A percentile compares a stretch with the other conserved stretches of the same genome.
Conservation (phyloP, 441 rosid species). For the Arabidopsis hybrid region DNA sequence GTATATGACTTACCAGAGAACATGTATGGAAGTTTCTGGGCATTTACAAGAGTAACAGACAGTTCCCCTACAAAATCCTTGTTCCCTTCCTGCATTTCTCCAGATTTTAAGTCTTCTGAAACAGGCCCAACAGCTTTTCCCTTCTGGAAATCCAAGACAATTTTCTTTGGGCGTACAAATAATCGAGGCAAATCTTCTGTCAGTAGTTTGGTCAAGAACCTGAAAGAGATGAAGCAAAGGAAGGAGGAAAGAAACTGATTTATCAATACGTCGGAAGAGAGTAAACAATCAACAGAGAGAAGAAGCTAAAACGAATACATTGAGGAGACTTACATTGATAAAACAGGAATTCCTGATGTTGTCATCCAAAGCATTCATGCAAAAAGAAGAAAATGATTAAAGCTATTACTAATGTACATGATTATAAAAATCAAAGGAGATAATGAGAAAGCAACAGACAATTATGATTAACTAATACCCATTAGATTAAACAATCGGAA, state of each 20-base stretch:
- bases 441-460: conserved; percentile 30
- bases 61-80: conserved; percentile 90
- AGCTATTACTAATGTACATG: conserved; percentile 28
- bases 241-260: conserved; percentile 19
- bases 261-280: conserved; percentile 18
- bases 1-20: conserved; percentile 63
- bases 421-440: not conserved
- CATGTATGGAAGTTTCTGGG: conserved; percentile 78
- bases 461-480: conserved; percentile 62
- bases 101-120: conserved; percentile 66
- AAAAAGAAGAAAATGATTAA: conserved; percentile 44
- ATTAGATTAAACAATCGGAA: conserved; percentile 91
- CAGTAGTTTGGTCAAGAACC: conserved; percentile 94
- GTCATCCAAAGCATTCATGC: conserved; percentile 54
- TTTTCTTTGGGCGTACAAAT: conserved; percentile 97
- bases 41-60: conserved; percentile 93
- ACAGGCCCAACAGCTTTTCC: conserved; percentile 94
- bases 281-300: conserved; percentile 15
- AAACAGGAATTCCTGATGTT: conserved; percentile 90
- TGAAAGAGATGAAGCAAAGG: conserved; percentile 40
- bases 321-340: conserved; percentile 80
- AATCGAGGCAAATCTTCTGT: conserved; percentile 91
- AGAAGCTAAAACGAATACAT: conserved; percentile 8
- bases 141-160: conserved; percentile 93
- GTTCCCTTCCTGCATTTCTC: conserved; percentile 91